Evolutionary conservation across 1,284 basidiomycete genomes (phyloP).

Genomic region (Cutaneotrichosporon spelunceum): DNA sequence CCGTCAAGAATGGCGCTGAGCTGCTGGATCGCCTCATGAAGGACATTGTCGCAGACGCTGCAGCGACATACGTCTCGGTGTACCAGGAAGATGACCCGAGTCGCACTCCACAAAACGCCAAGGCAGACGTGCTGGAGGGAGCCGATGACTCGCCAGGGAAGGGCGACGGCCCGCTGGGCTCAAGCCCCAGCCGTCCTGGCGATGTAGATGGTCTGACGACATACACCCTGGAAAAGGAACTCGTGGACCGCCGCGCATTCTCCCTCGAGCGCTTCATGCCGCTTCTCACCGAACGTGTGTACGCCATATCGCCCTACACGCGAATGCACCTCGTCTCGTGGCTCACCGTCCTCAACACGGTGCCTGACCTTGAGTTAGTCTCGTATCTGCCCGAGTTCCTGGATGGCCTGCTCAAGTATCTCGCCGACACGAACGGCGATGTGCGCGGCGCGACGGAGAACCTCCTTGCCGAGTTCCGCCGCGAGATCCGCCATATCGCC

Average conservation of each 20-base stretch:
- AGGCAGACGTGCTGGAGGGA: neutral
- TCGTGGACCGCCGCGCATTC: conserved; percentile 62
- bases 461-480: conserved; percentile 84
- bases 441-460: conserved; percentile 89
- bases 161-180: neutral
- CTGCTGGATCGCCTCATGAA: conserved; percentile 95
- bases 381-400: conserved; percentile 92
- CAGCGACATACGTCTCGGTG: conserved; percentile 88
- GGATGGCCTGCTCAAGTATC: conserved; percentile 88
- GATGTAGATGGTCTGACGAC: conserved; percentile 15
- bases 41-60: conserved; percentile 95
- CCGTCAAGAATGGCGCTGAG: conserved; percentile 98
- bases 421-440: conserved; percentile 91
- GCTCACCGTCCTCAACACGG: conserved; percentile 93
- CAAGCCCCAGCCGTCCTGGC: conserved; percentile 7
- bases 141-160: conserved; percentile 43
- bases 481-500: conserved; percentile 85
- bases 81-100: conserved; percentile 57
- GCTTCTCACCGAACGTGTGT: conserved; percentile 85
- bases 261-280: conserved; percentile 94
- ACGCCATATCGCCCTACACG: conserved; percentile 93
- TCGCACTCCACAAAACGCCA: conserved; percentile 23
- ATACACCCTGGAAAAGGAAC: conserved; percentile 13
- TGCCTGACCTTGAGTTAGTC: conserved; percentile 93
- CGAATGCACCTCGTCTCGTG: conserved; percentile 94